Evolutionary conservation across 257 asterid genomes (phyloP), one percentile per base, ranked within the genome.

Genomic region (Buddleja alternifolia): DNA sequence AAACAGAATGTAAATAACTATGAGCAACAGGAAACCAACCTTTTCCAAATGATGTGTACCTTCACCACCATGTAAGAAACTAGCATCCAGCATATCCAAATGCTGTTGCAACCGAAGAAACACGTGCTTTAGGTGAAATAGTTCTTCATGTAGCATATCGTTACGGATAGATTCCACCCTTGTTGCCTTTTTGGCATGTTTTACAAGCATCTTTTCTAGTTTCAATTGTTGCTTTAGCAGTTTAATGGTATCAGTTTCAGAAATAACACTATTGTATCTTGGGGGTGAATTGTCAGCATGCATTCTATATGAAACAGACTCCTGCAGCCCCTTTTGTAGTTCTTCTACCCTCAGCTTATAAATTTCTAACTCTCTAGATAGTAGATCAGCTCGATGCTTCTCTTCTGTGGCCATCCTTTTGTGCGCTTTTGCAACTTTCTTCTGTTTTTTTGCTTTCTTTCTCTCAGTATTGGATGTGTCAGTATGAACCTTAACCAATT

Each of bases 101-200:
- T 80, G 92, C 66, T 82, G 80, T 47, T 84, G 88, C 75, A 84
- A 69, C 34, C 70, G 76, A 66, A 66, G 66, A 73, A 70, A 60
- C 16, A 86, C 88, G 81, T 88, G 87, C 83, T 83, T 87, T 45
- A 90, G 59, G 71, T 55, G 72, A 71, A 70, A 34, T 29, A 90
- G 67, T 80, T 93, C 89, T 66, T 75, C 81, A 68, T 78, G 82
- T 40, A 83, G 87, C 69, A 89, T 47, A 76, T 57, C 71, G 73
- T 77, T 90, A 21, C 86, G 96, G 54, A 63, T 48, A 57, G 77
- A 82, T 84, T 88, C 96, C 69, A 83, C 63, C 68, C 81, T 79
- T 7, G 90, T 82, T 17, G 77, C 85, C 78, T 84, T 63, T 72
- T 85, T 80, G 65, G 96, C 94, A 77, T 87, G 93, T 84, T 85